A percentile compares a stretch with the other conserved stretches of the same genome.
phyloP scores from a whole-genome alignment of 1,284 basidiomycete species.

The Cronartium quercuum region DNA sequence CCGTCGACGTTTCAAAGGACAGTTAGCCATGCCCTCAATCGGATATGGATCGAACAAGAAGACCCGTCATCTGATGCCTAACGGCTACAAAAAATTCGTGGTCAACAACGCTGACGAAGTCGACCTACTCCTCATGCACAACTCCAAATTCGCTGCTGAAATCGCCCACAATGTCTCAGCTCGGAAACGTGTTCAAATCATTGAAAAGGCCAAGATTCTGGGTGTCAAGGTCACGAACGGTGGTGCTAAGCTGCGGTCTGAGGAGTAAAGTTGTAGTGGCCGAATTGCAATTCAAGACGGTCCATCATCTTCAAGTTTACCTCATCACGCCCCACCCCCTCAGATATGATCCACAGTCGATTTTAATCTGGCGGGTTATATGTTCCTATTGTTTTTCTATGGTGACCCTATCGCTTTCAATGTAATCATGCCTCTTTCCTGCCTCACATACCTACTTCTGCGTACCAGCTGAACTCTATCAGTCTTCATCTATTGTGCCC shows the following conservation, averaged over 20 bases:
- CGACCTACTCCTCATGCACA: slow-evolving; percentile 94
- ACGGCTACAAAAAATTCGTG: slow-evolving; percentile 86
- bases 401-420: not conserved
- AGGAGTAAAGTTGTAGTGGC: slow-evolving; percentile 56
- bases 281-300: too few species aligned
- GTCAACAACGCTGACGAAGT: slow-evolving; percentile 86
- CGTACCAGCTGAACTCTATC: too few species aligned
- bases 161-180: slow-evolving; percentile 96
- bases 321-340: not conserved
- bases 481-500: too few species aligned
- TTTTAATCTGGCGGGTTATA: not conserved
- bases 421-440: slow-evolving; percentile 2
- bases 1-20: slow-evolving; percentile 91
- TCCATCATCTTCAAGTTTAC: not conserved
- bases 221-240: slow-evolving; percentile 77
- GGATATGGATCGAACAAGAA: slow-evolving; percentile 57
- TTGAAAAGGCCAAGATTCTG: slow-evolving; percentile 55
- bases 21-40: slow-evolving; percentile 76
- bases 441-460: too few species aligned
- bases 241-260: slow-evolving; percentile 87
- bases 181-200: slow-evolving; percentile 87
- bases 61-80: slow-evolving; percentile 90
- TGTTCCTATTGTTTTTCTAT: not conserved
- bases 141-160: slow-evolving; percentile 90
- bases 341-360: not conserved